A percentile compares a stretch with the other conserved stretches of the same genome.
Conservation (phyloP, 2,329 filamentous ascomycete genomes). For the Diaporthe ampelina region DNA sequence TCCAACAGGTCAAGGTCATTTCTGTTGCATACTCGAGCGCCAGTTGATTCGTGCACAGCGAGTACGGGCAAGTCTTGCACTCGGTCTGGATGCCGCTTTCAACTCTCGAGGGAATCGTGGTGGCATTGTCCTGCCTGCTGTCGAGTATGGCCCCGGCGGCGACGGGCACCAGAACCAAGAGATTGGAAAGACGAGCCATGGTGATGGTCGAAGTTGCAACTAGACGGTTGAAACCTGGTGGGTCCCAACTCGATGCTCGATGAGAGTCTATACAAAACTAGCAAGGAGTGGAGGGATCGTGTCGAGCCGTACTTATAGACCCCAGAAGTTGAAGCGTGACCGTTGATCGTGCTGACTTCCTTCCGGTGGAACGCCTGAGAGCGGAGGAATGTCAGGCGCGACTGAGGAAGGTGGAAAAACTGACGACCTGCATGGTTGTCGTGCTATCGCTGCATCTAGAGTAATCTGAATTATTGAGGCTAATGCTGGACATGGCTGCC, state of each 20-base stretch:
- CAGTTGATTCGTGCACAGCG: conserved; percentile 35
- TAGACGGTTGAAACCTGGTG: not conserved
- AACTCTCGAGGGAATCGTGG: conserved; percentile 31
- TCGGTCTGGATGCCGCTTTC: conserved; percentile 38
- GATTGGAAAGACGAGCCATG: not conserved
- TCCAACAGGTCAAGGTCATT: conserved; percentile 39
- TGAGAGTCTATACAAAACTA: not conserved
- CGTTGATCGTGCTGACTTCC: not conserved
- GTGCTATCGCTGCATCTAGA: not conserved
- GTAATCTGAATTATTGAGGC: conserved; percentile 27
- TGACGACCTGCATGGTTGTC: not conserved
- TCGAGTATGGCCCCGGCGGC: conserved; percentile 11
- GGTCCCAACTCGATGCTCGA: too few relatives aligned
- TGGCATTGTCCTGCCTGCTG: conserved; percentile 25
- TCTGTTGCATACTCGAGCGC: conserved; percentile 13
- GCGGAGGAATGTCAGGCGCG: not conserved
- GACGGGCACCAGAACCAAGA: conserved; percentile 7
- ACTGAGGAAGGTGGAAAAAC: not conserved
- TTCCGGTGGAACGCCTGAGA: not conserved
- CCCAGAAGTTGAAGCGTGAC: not conserved
- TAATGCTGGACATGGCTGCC: conserved; percentile 21
- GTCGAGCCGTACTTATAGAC: conserved; percentile 4
- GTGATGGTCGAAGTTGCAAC: not conserved
- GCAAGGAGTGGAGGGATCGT: too few relatives aligned
- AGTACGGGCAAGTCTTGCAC: conserved; percentile 41